These are phyloP conservation scores for Sphagnum tenellum DNA, from an alignment of 225 moss, liverwort and hornwort species.

Conservation along the genomic window DNA sequence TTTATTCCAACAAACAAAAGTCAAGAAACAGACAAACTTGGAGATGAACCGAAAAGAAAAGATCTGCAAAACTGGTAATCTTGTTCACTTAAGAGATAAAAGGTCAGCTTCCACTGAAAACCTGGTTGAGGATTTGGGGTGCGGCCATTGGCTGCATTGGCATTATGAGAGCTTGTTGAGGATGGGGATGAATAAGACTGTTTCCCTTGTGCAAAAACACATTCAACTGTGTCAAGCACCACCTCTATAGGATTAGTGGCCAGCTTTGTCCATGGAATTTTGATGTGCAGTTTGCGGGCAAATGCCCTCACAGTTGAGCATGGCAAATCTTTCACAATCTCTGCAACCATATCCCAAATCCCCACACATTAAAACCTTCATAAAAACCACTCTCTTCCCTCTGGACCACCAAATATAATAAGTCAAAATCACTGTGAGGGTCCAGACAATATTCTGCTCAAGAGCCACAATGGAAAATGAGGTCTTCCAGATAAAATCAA, in stretches of 20 bases:
- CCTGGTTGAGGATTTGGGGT: conserved; percentile 3
- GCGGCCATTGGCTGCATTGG: not conserved
- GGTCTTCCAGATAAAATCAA: no score
- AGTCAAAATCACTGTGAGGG: no score
- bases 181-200: not conserved
- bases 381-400: no score
- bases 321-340: conserved; percentile 17
- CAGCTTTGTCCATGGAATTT: conserved; percentile 17
- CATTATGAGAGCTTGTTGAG: not conserved
- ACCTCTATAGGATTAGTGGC: conserved; percentile 15
- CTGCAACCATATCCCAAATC: conserved; percentile 9
- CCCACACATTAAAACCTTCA: not conserved
- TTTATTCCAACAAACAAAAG: no score
- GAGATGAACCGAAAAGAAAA: no score
- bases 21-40: no score
- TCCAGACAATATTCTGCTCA: no score
- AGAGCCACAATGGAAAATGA: no score
- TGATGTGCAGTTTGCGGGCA: conserved; percentile 12
- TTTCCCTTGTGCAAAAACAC: conserved; percentile 12
- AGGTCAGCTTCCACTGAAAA: not conserved
- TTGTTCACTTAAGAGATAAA: no score
- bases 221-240: conserved; percentile 17
- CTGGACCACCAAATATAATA: no score
- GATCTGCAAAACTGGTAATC: no score
- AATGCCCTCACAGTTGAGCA: conserved; percentile 15